phyloP scores from a whole-genome alignment of 805 yeast genomes.

The Scheffersomyces spartinae region DNA sequence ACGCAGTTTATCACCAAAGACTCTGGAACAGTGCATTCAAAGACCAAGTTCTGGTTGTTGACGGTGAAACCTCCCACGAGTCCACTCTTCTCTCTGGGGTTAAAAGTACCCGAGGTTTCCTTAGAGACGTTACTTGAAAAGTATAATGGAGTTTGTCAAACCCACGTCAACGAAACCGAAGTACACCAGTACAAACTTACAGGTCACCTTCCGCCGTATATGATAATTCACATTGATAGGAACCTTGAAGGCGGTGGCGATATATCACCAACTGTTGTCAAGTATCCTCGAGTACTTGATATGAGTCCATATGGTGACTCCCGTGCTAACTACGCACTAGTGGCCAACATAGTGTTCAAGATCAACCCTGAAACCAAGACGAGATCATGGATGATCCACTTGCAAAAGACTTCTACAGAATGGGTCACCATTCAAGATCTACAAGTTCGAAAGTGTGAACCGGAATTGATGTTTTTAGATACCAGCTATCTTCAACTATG shows the following conservation, averaged over 20 bases:
- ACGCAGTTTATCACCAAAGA: constrained; percentile 13
- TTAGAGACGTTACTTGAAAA: constrained; percentile 33
- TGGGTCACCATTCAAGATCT: constrained; percentile 57
- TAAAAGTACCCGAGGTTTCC: constrained; percentile 40
- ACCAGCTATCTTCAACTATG: constrained; percentile 63
- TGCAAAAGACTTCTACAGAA: constrained; percentile 18
- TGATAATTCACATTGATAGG: constrained; percentile 50
- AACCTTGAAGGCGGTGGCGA: constrained; percentile 24
- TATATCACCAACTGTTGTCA: constrained; percentile 43
- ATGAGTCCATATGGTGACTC: constrained; percentile 23
- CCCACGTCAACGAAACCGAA: constrained; percentile 20
- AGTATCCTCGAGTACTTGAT: constrained; percentile 36
- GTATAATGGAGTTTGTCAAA: constrained; percentile 20
- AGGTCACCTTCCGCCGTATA: constrained; percentile 36
- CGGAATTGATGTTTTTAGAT: constrained; percentile 48
- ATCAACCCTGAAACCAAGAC: constrained; percentile 8
- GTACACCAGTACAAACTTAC: constrained; percentile 26
- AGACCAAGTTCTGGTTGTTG: constrained; percentile 38
- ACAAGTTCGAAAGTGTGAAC: constrained; percentile 32
- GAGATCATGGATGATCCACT: constrained; percentile 10
- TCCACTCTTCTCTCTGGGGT: constrained; percentile 43
- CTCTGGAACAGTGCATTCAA: constrained; percentile 4
- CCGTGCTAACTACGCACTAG: constrained; percentile 34
- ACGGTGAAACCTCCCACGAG: constrained; percentile 48
- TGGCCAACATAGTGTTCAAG: constrained; percentile 5